Base-by-base conservation (phyloP, 768 basidiomycete species). In the Termitomyces sp. region DNA sequence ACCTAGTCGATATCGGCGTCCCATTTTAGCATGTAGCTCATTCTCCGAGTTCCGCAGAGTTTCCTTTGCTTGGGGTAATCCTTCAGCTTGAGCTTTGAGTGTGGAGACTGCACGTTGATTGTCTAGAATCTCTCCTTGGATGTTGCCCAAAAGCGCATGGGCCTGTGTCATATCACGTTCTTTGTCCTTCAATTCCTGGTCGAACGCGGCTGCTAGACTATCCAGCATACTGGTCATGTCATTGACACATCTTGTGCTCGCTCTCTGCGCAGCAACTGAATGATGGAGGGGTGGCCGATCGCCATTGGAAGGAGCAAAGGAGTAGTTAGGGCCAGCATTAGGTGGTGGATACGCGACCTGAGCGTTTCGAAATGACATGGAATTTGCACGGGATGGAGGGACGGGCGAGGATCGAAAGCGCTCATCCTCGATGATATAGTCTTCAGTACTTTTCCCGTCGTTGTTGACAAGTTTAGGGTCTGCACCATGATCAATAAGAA, bases 341-440 rank as follows among this genome's bases (percentile, higher is more conserved):
- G 62, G 50, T 18, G 69, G 76, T 27, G 83, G 81, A 57, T 75
- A 80, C 12, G 82, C 79, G 6, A 78, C 83, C 53, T 89, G 87
- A 0, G 82, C 76, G 56, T 86, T 88, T 52, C 90, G 82, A 69
- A 83, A 89, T 10, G 87, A 85, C 86, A 90, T 87, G 18, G 80
- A 71, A 23, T 78, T 67, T 20, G 77, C 71, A 45, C 89, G 82
- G 9, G 90, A 86, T 12, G 84, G 80, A 7, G 91, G 86, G 0
- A 85, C 81, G 2, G 95, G 95, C 7, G 94, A 96, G 1, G 91
- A 90, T 36, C 96, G 82, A 74, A 98, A 98, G 45, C 95, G 85
- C 69, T 98, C 97, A 67, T 99, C 97, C 69, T 99, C 97, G 33
- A 99, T 80, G 59, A 99, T 98, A 65, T 98, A 99, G 68, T 98